Evolutionary conservation across 2,329 filamentous ascomycete species (phyloP).

Genomic region (Macroventuria anomochaeta): DNA sequence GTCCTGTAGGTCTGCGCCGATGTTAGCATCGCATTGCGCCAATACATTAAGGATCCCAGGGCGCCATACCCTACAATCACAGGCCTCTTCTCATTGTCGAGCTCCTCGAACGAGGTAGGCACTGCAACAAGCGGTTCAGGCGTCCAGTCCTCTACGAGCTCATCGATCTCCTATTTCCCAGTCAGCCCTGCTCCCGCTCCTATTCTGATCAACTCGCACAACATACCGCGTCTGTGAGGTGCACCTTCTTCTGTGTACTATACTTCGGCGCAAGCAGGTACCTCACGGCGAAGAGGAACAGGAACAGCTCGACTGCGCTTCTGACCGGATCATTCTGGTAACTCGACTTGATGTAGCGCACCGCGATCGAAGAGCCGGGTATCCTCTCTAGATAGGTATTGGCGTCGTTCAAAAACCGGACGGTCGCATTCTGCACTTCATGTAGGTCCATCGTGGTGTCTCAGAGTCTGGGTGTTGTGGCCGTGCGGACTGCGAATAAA

Average conservation of each 20-base stretch:
- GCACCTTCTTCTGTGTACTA: slow-evolving; percentile 86
- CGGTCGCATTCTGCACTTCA: slow-evolving; percentile 60
- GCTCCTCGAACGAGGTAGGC: slow-evolving; percentile 75
- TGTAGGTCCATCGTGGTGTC: slow-evolving; percentile 59
- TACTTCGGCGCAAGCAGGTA: slow-evolving; percentile 93
- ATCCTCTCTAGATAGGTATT: slow-evolving; percentile 81
- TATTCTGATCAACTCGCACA: neutral
- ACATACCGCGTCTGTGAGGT: slow-evolving; percentile 78
- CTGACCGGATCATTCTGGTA: slow-evolving; percentile 97
- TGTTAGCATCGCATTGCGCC: slow-evolving; percentile 20
- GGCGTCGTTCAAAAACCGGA: slow-evolving; percentile 62
- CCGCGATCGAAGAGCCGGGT: slow-evolving; percentile 90
- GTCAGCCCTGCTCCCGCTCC: slow-evolving; percentile 20
- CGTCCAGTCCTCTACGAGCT: slow-evolving; percentile 94
- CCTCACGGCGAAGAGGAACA: slow-evolving; percentile 93
- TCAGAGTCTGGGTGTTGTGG: slow-evolving; percentile 1
- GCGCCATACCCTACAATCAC: slow-evolving; percentile 79
- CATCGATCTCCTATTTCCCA: slow-evolving; percentile 78
- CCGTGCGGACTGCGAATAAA: slow-evolving; percentile 4
- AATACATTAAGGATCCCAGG: neutral
- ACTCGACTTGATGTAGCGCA: slow-evolving; percentile 94
- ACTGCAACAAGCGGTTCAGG: slow-evolving; percentile 87
- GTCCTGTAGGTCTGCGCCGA: slow-evolving; percentile 75
- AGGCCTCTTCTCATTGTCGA: slow-evolving; percentile 82
- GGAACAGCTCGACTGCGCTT: slow-evolving; percentile 88